These are phyloP conservation scores for Favolaschia claudopus DNA, from an alignment of 768 basidiomycete species.

Conservation along the genomic window DNA sequence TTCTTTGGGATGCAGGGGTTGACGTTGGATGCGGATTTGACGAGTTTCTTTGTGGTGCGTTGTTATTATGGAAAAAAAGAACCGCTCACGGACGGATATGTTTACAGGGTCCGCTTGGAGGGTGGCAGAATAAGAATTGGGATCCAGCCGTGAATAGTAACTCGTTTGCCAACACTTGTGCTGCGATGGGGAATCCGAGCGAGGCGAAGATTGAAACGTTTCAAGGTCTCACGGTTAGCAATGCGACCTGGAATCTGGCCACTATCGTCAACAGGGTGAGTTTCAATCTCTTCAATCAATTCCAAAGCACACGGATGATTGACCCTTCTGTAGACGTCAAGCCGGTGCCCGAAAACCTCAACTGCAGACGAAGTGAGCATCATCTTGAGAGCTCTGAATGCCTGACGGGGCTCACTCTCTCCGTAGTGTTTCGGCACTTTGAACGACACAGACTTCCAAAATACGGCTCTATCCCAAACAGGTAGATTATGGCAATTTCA, in stretches of 20 bases:
- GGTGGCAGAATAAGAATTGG: slow-evolving; percentile 90
- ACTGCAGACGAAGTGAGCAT: slow-evolving; percentile 17
- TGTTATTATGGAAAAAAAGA: too few species aligned
- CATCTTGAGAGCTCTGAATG: slow-evolving; percentile 11
- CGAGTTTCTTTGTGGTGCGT: slow-evolving; percentile 18
- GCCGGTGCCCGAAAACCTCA: slow-evolving; percentile 11
- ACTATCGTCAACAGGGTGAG: slow-evolving; percentile 16
- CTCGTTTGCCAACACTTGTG: slow-evolving; percentile 73
- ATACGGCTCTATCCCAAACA: slow-evolving; percentile 67
- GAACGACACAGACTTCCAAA: slow-evolving; percentile 69
- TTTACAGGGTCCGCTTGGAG: slow-evolving; percentile 61
- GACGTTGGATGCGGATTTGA: slow-evolving; percentile 19
- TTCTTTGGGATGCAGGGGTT: slow-evolving; percentile 19
- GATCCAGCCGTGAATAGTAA: slow-evolving; percentile 72
- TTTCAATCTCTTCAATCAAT: not conserved
- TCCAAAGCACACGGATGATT: not conserved
- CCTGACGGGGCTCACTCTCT: slow-evolving; percentile 1
- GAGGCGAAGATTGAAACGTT: slow-evolving; percentile 25
- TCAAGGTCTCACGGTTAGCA: slow-evolving; percentile 34
- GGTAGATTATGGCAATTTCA: slow-evolving; percentile 93
- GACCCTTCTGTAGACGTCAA: slow-evolving; percentile 12
- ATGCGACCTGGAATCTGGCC: slow-evolving; percentile 33
- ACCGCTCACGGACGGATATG: slow-evolving; percentile 12
- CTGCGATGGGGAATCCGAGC: slow-evolving; percentile 52
- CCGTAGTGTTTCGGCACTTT: slow-evolving; percentile 87